Evolutionary conservation across 2,329 filamentous ascomycete species (phyloP), one percentile per base, ranked within the genome.

Genomic region (Penicillium sp.): DNA sequence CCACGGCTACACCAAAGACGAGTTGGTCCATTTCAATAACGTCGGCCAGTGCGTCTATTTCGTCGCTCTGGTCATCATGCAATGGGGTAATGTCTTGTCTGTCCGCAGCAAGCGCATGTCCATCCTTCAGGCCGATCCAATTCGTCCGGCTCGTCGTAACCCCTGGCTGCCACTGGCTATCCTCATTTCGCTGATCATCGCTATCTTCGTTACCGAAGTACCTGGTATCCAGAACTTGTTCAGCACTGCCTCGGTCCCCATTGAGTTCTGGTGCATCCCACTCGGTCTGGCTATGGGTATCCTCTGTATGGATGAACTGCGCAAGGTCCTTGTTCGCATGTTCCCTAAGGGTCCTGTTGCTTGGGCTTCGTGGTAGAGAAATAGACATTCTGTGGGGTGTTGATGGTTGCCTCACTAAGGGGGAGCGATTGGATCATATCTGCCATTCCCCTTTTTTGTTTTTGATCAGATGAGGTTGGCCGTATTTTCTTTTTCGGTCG

Each of bases 41-140:
- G 74, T 73, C 0, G 80, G 78, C 3, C 79, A 81, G 60, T 74
- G 76, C 40, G 76, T 83, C 6, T 83, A 83, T 66, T 83, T 83
- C 51, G 77, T 83, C 10, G 79, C 77, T 0, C 70, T 83, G 1
- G 79, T 83, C 0, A 75, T 82, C 35, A 69, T 83, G 35, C 80
- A 83, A 54, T 81, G 78, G 76, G 79, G 79, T 2, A 82, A 82
- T 56, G 76, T 83, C 35, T 68, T 82, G 7, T 70, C 68, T 0
- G 76, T 82, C 6, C 76, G 81, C 44, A 83, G 79, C 58, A 79
- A 81, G 34, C 73, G 78, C 2, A 66, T 82, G 48, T 80, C 77
- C 39, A 77, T 83, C 35, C 60, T 83, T 26, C 78, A 82, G 58
- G 78, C 79, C 0, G 77, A 80, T 46, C 81, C 81, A 0, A 65